A percentile compares a stretch with the other conserved stretches of the same genome.
Evolutionary conservation across 78 protist genomes (phyloP).

Genomic region (Dictyostelium brefeldianum): DNA sequence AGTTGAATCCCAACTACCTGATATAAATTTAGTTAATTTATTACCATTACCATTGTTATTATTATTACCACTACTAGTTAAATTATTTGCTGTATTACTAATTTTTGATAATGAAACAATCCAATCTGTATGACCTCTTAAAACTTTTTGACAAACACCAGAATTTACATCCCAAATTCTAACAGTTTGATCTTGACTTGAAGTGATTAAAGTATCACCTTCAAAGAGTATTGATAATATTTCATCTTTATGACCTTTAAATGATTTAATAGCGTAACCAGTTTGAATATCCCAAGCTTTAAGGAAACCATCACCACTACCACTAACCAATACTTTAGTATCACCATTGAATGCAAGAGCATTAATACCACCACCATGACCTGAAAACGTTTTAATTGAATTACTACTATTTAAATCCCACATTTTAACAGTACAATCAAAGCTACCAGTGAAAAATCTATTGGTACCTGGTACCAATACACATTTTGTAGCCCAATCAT

Average conservation of each 20-base stretch:
- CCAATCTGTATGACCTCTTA: constrained; percentile 82
- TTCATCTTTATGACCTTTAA: constrained; percentile 82
- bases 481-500: constrained; percentile 74
- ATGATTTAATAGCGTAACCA: constrained; percentile 25
- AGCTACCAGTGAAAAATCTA: constrained; percentile 45
- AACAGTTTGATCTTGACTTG: constrained; percentile 66
- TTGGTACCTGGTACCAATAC: background rate
- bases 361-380: constrained; percentile 68
- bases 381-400: constrained; percentile 13
- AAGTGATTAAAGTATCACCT: constrained; percentile 52
- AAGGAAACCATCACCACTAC: constrained; percentile 48
- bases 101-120: constrained; percentile 23
- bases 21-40: constrained; percentile 26
- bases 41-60: background rate
- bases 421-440: constrained; percentile 62
- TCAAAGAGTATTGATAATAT: constrained; percentile 45
- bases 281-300: constrained; percentile 71
- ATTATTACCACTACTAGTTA: background rate
- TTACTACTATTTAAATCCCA: constrained; percentile 58
- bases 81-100: background rate
- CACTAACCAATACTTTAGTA: constrained; percentile 16
- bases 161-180: constrained; percentile 69
- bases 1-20: constrained; percentile 46
- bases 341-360: constrained; percentile 38
- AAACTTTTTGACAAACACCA: constrained; percentile 41